These are phyloP conservation scores for Globisporangium cederbergense DNA, from an alignment of 352 stramenopile species.

Conservation along the genomic window DNA sequence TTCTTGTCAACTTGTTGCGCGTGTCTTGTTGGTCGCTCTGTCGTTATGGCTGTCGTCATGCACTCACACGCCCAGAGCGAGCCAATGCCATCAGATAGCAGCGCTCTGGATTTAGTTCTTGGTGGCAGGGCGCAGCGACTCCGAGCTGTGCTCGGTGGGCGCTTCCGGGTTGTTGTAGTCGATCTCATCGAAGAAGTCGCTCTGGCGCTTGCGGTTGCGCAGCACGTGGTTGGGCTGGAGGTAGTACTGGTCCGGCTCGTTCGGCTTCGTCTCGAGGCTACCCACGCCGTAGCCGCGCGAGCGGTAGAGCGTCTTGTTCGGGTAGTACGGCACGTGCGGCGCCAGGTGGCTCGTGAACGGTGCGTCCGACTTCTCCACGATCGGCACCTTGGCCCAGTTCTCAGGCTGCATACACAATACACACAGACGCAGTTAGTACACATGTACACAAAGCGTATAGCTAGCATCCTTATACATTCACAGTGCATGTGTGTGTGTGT, in stretches of 20 bases:
- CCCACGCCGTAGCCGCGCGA: slow-evolving; percentile 78
- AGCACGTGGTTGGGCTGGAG: slow-evolving; percentile 72
- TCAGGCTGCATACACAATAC: slow-evolving; percentile 27
- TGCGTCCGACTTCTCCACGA: slow-evolving; percentile 51
- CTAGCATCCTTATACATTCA: background rate
- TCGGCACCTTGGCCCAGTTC: slow-evolving; percentile 69
- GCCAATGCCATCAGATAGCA: background rate
- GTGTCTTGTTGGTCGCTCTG: background rate
- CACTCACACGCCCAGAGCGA: background rate
- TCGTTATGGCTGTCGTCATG: background rate
- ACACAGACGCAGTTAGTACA: background rate
- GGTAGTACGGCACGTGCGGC: slow-evolving; percentile 58
- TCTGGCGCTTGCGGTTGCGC: slow-evolving; percentile 59
- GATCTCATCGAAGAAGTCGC: slow-evolving; percentile 64
- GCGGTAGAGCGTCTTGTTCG: slow-evolving; percentile 76
- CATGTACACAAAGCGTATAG: background rate
- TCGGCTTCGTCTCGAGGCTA: slow-evolving; percentile 50
- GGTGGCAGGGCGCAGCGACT: slow-evolving; percentile 53
- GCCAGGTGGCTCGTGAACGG: slow-evolving; percentile 72
- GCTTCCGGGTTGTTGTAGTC: slow-evolving; percentile 83
- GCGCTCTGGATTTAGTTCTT: slow-evolving; percentile 46
- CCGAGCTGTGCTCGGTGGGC: slow-evolving; percentile 31
- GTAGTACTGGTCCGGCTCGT: slow-evolving; percentile 83
- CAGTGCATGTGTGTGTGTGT: background rate
- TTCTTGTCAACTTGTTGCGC: background rate